Conservation (phyloP, 164 flowering plant species). For the Annona cherimola region DNA sequence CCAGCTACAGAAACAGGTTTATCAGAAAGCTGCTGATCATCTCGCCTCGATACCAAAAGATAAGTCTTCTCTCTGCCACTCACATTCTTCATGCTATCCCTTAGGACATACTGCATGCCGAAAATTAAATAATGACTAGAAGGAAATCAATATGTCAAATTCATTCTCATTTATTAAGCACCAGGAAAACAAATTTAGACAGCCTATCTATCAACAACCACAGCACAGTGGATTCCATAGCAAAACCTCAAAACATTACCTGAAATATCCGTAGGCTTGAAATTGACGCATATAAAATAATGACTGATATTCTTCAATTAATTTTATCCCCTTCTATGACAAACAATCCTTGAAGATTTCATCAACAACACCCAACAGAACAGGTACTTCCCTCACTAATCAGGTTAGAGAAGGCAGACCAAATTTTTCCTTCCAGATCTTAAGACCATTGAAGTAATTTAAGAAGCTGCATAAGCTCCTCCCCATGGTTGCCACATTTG, state of each 20-base stretch:
- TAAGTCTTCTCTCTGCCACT: conserved; percentile 55
- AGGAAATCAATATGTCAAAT: background rate
- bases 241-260: background rate
- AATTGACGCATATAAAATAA: no score
- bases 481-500: no score
- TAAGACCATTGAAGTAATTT: no score
- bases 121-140: background rate
- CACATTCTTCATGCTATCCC: conserved; percentile 46
- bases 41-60: conserved; percentile 45
- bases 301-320: background rate
- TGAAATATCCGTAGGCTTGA: background rate
- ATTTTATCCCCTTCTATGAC: background rate
- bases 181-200: background rate
- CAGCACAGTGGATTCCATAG: background rate
- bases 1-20: conserved; percentile 29
- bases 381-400: background rate
- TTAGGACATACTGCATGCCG: conserved; percentile 57
- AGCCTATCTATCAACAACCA: background rate
- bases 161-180: background rate
- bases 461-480: no score
- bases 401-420: background rate
- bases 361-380: background rate
- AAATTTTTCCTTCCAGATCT: background rate
- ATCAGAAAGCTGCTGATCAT: conserved; percentile 44
- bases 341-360: background rate